Evolutionary conservation across 2,329 filamentous ascomycete genomes (phyloP), one percentile per base, ranked within the genome.

Genomic region (Ophiocordyceps camponoti-floridani): DNA sequence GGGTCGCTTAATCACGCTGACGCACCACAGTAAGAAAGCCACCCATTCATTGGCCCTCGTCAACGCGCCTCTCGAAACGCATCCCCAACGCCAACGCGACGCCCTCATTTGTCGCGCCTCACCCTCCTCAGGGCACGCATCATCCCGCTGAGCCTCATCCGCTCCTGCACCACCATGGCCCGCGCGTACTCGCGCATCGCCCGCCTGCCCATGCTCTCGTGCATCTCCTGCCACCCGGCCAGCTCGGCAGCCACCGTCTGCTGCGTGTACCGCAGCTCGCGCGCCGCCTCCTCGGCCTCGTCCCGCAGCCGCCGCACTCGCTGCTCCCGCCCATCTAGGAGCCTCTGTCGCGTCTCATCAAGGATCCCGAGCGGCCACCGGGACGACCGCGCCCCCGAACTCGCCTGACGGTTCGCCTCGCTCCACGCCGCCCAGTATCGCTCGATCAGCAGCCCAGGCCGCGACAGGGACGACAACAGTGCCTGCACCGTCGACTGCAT

Each of bases 181-280:
- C 70, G 74, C 16, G 84, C 89, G 52, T 94, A 75, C 42, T 86
- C 78, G 51, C 72, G 76, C 48, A 95, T 74, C 27, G 85, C 84
- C 47, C 74, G 74, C 48, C 79, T 69, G 1, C 84, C 87, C 64
- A 84, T 77, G 54, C 75, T 77, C 51, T 86, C 84, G 55, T 94
- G 79, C 65, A 87, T 76, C 38, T 93, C 86, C 56, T 94, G 88
- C 86, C 91, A 98, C 14, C 84, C 87, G 1, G 91, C 91, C 46
- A 98, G 62, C 64, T 98, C 91, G 2, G 78, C 73, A 7, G 93
- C 89, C 23, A 96, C 89, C 13, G 89, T 86, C 60, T 93, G 85
- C 63, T 95, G 89, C 42, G 88, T 94, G 60, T 91, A 94, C 43
- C 86, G 69, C 45, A 98, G 66, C 61, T 98, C 91, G 44, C 77